Evolutionary conservation across 148 eudicot species (phyloP), one percentile per base, ranked within the genome.

Genomic region (Arctostaphylos glauca): DNA sequence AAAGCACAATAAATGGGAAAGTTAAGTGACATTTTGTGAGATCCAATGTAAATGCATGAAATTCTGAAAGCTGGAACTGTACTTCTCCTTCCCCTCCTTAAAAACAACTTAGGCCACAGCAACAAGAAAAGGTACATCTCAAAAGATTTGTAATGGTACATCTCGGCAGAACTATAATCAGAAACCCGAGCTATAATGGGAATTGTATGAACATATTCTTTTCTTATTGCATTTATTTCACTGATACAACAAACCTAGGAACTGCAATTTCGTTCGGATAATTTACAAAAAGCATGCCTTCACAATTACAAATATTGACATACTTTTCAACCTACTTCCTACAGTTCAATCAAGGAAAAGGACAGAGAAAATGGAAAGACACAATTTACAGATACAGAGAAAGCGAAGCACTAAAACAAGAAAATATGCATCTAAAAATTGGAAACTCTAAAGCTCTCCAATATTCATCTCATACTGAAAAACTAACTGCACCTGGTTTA

Each of bases 241-340:
- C 47, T 78, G 16, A 78, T 19, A 59, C 54, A 19, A 48, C 70
- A 78, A 44, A 58, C 19, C 70, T 59, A 44, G 31, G 31, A 78
- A n/a, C 70, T 18, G 41, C 70, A 44, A 43, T 78, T 46, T 66
- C 9, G 14, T 60, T 21, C 5, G 48, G 60, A 60, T 12, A 9
- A 79, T 79, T 60, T 79, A 79, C 81, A 79, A 4, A n/a, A 25
- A 60, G 21, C 53, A 79, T 59, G 25, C 81, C 41, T 64, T 47
- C 44, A 48, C 44, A 48, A 80, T n/a, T 48, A 48, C 47, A 3
- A 44, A 21, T 77, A 62, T 80, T 64, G 55, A 80, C 81, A 64
- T 23, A 5, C 41, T 79, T 49, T 8, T 41, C 52, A 47, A 23
- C 25, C 81, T 47, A 60, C 55, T n/a, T n/a, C 54, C 81, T 80